Base-by-base conservation (phyloP, 2,329 filamentous ascomycete species). In the Nannizziopsis barbatae region DNA sequence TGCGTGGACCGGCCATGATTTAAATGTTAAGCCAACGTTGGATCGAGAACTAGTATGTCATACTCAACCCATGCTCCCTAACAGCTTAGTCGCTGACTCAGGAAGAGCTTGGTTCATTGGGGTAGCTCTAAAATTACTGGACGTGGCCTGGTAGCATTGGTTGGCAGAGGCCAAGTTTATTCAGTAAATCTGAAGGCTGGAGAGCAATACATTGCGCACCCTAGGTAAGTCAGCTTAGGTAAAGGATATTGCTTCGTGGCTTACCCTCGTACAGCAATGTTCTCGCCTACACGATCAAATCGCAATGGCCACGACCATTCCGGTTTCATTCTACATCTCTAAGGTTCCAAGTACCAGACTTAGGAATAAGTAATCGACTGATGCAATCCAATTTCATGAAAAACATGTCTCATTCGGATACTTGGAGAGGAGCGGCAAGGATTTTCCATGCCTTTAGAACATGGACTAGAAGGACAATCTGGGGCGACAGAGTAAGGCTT, bases 1-100 rank as follows among this genome's bases (percentile, higher is more conserved):
- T n/a, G 92, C 92, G 47, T 98, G 92, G 92, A 95, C 90, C 0
- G 92, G 92, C 22, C 86, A 94, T 63, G 88, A 86, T 0, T 73
- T 98, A 47, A 73, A 75, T 12, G 75, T 92, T 39, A 81, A 80
- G 32, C 86, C 89, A 2, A 82, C 80, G 41, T 73, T 93, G 55
- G 89, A 88, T 58, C 76, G 75, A 38, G 76, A 77, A 54, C 75
- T 95, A 61, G 81, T 77, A 60, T 50, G 68, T 62, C 31, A 27
- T 15, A 20, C n/a, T 5, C 11, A 47, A 5, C 1, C 10, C 18
- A 3, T 20, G 37, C 12, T 38, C 17, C 2, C 42, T 3, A 12
- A 17, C 9, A 22, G 11, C 22, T 41, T 15, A 10, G 20, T 31
- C 22, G 57, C 71, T 75, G 62, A 75, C 61, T 54, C 47, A 50